Evolutionary conservation across 2,329 filamentous ascomycete species (phyloP).

Genomic region (Paradendryphiella salina): DNA sequence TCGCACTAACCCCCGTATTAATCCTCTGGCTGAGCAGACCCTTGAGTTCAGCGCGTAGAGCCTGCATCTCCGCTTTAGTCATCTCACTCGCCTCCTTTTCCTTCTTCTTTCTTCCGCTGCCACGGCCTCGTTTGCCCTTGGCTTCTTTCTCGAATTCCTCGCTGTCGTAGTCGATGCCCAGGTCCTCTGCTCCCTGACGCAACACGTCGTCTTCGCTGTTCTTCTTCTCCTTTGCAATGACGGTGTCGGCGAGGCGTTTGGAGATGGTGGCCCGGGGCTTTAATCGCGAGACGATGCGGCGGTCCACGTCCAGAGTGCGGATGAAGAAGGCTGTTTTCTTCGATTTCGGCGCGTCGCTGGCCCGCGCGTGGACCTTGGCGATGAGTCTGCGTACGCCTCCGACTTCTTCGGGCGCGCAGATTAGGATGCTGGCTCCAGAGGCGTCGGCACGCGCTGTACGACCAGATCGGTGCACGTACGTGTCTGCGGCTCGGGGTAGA

Average conservation of each 20-base stretch:
- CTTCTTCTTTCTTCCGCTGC: constrained; percentile 72
- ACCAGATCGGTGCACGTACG: constrained; percentile 93
- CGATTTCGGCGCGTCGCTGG: constrained; percentile 52
- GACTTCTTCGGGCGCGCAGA: constrained; percentile 91
- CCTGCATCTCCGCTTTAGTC: constrained; percentile 73
- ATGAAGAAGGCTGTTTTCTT: constrained; percentile 67
- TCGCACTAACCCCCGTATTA: constrained; percentile 85
- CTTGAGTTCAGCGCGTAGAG: constrained; percentile 71
- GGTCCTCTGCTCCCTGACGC: constrained; percentile 80
- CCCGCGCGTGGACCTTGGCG: constrained; percentile 77
- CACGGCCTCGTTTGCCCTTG: constrained; percentile 62
- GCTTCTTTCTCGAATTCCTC: constrained; percentile 73
- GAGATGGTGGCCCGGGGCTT: constrained; percentile 77
- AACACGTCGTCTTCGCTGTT: constrained; percentile 84
- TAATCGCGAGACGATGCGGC: constrained; percentile 73
- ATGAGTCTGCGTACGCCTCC: constrained; percentile 80
- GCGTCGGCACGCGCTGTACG: constrained; percentile 84
- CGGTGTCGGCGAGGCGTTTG: constrained; percentile 83
- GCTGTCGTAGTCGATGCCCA: constrained; percentile 91
- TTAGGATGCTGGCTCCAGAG: constrained; percentile 78
- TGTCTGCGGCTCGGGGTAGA: constrained; percentile 85
- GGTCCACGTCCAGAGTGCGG: constrained; percentile 79
- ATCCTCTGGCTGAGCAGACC: constrained; percentile 71
- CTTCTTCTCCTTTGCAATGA: constrained; percentile 83
- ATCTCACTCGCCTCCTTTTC: constrained; percentile 69